Evolutionary conservation across 2,329 filamentous ascomycete genomes (phyloP).

Genomic region (Daldinia eschscholtzii): DNA sequence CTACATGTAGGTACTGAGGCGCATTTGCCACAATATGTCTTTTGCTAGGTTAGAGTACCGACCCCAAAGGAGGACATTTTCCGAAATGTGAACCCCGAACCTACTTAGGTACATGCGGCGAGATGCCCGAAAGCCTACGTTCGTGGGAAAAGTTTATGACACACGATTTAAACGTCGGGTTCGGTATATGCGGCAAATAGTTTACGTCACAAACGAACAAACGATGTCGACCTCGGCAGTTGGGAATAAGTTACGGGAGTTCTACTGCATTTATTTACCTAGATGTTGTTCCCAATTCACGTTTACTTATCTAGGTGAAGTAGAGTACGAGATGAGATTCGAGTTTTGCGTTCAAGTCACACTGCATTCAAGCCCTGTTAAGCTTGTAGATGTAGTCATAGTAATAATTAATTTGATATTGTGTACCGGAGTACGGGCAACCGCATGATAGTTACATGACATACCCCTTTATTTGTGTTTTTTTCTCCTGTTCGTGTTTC

Average conservation of each 20-base stretch:
- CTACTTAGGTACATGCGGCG: not conserved
- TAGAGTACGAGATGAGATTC: not conserved
- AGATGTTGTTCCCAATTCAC: not conserved
- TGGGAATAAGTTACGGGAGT: not conserved
- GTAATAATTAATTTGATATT: slow-evolving; percentile 2
- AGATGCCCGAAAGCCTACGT: not conserved
- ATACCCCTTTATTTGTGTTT: not conserved
- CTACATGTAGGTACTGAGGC: too few species aligned
- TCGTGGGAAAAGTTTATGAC: not conserved
- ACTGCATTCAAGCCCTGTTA: too few species aligned
- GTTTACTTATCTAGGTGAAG: not conserved
- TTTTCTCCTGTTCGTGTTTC: not conserved
- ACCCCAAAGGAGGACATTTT: not conserved
- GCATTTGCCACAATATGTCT: too few species aligned
- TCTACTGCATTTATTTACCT: not conserved
- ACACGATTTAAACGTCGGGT: not conserved
- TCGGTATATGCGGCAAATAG: not conserved
- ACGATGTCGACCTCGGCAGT: not conserved
- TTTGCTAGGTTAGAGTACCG: not conserved
- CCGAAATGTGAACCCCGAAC: not conserved
- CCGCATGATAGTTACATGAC: slow-evolving; percentile 1
- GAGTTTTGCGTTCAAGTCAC: not conserved
- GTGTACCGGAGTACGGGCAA: not conserved
- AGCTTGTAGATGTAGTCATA: not conserved
- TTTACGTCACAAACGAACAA: not conserved